Evolutionary conservation across 805 yeast genomes (phyloP), one percentile per base, ranked within the genome.

Genomic region (Naumovozyma castellii): DNA sequence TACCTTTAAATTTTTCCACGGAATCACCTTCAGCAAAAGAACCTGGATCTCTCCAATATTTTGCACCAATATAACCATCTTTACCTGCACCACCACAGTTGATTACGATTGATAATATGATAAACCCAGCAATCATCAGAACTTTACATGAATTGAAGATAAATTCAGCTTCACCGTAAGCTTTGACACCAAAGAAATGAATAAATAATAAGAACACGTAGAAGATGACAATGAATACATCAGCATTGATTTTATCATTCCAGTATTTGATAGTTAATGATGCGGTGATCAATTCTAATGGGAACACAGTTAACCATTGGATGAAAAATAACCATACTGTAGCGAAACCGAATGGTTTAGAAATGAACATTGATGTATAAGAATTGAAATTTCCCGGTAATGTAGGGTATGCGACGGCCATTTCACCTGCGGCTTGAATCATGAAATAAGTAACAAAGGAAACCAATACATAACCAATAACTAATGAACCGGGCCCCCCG

Each of bases 161-260:
- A 48, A 73, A 76, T 58, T 79, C 85, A 22, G 79, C 75, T 59
- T 79, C 85, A 57, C 84, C 85, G 50, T 77, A 79, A 40, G 84
- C 83, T 49, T 65, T 68, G 30, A 76, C 80, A 49, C 84, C 84
- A 41, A 75, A 50, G 44, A 78, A 61, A 56, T 78, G 78, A 44
- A 78, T 73, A 34, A 59, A 46, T 27, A 75, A 56, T 43, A 79
- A 69, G 22, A 74, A 51, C 4, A 63, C 66, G 50, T 68, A 78
- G 49, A 78, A 78, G 18, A 77, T 68, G 3, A 71, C 67, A 32
- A 76, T 76, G 57, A 71, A 78, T 9, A 75, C 75, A 35, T 74
- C 81, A 3, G 79, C 62, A 50, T 71, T 67, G 33, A 71, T 56
- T 2, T 41, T 32, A 16, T 57, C 57, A 38, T 61, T 62, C 83